Evolutionary conservation across 1,284 basidiomycete species (phyloP).

Genomic region (Pulveroboletus sp.): DNA sequence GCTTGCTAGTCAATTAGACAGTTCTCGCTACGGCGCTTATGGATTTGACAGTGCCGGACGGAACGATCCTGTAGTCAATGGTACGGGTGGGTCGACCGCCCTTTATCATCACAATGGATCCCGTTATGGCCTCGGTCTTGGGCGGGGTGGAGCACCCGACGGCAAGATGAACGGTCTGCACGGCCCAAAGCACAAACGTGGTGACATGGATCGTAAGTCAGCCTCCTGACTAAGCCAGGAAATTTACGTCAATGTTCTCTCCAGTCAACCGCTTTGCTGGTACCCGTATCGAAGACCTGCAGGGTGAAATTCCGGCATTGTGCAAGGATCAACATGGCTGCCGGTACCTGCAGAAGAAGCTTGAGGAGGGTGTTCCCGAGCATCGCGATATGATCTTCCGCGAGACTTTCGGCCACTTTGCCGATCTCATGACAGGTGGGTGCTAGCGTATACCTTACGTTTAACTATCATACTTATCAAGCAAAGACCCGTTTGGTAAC

Average conservation of each 20-base stretch:
- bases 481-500: conserved; percentile 96
- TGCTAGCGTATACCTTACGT: conserved; percentile 22
- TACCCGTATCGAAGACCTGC: conserved; percentile 92
- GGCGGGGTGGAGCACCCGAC: conserved; percentile 54
- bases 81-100: conserved; percentile 72
- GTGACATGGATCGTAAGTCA: conserved; percentile 87
- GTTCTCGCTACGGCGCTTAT: conserved; percentile 61
- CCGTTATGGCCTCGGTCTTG: conserved; percentile 70
- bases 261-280: conserved; percentile 93
- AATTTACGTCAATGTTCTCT: conserved; percentile 8
- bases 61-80: conserved; percentile 43
- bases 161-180: conserved; percentile 86
- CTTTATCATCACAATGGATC: conserved; percentile 79
- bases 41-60: conserved; percentile 58
- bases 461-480: conserved; percentile 1
- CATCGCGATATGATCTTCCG: conserved; percentile 99
- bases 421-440: conserved; percentile 94
- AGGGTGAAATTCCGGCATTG: conserved; percentile 89
- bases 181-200: conserved; percentile 90
- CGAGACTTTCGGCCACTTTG: conserved; percentile 97
- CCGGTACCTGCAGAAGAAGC: conserved; percentile 97
- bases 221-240: not conserved
- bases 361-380: conserved; percentile 92
- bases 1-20: conserved; percentile 52
- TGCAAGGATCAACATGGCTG: conserved; percentile 99